Conservation (phyloP, 495 filamentous ascomycete genomes). For the Arthonia radiata region DNA sequence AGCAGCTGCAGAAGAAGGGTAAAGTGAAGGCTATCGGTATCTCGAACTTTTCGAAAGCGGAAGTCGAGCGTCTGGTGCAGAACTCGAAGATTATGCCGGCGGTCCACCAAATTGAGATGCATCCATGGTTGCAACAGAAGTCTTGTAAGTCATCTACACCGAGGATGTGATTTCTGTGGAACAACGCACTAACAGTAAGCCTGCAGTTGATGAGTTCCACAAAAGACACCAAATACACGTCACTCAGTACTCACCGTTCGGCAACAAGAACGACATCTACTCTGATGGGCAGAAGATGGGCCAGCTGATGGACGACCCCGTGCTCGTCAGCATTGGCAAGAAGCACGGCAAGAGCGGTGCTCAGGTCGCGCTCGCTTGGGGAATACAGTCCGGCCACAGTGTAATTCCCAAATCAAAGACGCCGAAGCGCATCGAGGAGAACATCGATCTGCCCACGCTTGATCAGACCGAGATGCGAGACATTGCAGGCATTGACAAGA, state of each 20-base stretch:
- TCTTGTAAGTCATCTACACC: too few relatives aligned
- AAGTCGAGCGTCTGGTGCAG: slow-evolving; percentile 41
- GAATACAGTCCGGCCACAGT: slow-evolving; percentile 32
- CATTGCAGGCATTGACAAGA: slow-evolving; percentile 28
- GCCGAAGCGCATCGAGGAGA: slow-evolving; percentile 28
- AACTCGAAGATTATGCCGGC: slow-evolving; percentile 39
- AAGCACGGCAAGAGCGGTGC: slow-evolving; percentile 35
- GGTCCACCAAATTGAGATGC: slow-evolving; percentile 39
- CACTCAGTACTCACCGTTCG: slow-evolving; percentile 43
- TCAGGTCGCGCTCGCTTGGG: slow-evolving; percentile 41
- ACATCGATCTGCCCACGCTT: slow-evolving; percentile 34
- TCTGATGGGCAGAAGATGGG: slow-evolving; percentile 19
- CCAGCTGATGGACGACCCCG: slow-evolving; percentile 35
- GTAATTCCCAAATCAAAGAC: slow-evolving; percentile 48
- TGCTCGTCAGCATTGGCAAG: slow-evolving; percentile 32
- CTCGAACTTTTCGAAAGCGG: slow-evolving; percentile 46
- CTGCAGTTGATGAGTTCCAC: slow-evolving; percentile 29
- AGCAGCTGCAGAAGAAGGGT: slow-evolving; percentile 39
- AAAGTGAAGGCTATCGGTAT: slow-evolving; percentile 60
- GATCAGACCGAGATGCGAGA: slow-evolving; percentile 24
- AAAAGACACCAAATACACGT: slow-evolving; percentile 31
- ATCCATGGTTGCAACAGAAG: too few relatives aligned
- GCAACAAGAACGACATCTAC: slow-evolving; percentile 45
- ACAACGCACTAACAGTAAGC: too few relatives aligned
- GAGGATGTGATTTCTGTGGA: too few relatives aligned